Evolutionary conservation across 1,139 yeast genomes (phyloP).

Genomic region (Magnusiomyces tetraspermus): DNA sequence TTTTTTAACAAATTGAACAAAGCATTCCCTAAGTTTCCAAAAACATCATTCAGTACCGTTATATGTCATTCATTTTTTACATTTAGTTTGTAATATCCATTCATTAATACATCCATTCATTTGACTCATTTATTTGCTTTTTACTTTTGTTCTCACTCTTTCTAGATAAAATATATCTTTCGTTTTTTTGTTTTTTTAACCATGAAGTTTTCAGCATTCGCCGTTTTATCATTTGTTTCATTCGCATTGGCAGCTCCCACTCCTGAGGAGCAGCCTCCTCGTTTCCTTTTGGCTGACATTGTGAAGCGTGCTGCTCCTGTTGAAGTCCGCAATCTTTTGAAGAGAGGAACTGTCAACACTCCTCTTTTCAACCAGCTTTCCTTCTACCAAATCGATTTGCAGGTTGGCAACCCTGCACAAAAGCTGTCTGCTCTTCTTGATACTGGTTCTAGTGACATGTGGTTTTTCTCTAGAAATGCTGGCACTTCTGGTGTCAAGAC

Average conservation of each 20-base stretch:
- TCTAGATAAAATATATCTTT: background rate
- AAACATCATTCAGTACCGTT: too few species aligned
- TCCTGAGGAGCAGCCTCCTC: constrained; percentile 1
- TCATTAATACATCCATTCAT: background rate
- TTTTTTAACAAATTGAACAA: too few species aligned
- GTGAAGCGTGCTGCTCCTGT: constrained; percentile 6
- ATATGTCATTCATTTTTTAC: too few species aligned
- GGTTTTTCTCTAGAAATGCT: constrained; percentile 28
- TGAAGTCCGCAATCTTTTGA: background rate
- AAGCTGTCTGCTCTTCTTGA: constrained; percentile 31
- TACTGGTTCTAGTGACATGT: constrained; percentile 37
- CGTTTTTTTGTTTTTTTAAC: background rate
- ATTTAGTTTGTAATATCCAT: too few species aligned
- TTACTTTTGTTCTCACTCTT: background rate
- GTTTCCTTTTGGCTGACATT: constrained; percentile 9
- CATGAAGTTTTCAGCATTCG: constrained; percentile 6
- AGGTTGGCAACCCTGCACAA: constrained; percentile 34
- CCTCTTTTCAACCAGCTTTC: constrained; percentile 13
- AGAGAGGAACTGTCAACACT: constrained; percentile 6
- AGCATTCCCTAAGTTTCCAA: too few species aligned
- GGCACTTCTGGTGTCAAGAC: constrained; percentile 20
- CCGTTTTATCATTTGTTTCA: constrained; percentile 1
- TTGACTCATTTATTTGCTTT: background rate
- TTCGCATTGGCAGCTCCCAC: constrained; percentile 1
- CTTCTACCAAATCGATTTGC: constrained; percentile 31